Percentiles rank a stretch among this genome's conserved stretches.
These are phyloP conservation scores for Penicillium sp. DNA, from an alignment of 2,329 filamentous ascomycete species.

Conservation along the genomic window DNA sequence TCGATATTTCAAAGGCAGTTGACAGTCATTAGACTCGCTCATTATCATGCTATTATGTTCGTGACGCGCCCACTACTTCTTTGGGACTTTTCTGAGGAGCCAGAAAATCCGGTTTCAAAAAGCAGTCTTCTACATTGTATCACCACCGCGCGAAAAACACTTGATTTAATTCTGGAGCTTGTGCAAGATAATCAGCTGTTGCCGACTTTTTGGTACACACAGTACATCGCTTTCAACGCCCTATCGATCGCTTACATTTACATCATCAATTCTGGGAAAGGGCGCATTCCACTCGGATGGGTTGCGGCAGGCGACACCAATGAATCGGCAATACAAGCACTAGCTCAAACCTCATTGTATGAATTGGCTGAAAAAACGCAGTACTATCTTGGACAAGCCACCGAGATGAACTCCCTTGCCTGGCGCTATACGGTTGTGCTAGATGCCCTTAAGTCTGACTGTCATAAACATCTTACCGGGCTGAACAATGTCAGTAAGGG, in stretches of 20 bases:
- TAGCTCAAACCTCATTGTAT: conserved; percentile 17
- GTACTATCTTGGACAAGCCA: background rate
- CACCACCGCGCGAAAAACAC: conserved; percentile 15
- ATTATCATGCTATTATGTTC: conserved; percentile 22
- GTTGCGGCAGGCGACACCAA: no score
- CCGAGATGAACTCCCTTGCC: conserved; percentile 2
- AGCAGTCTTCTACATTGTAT: conserved; percentile 15
- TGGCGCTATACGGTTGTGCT: conserved; percentile 6
- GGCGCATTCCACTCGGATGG: conserved; percentile 10
- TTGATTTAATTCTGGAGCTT: conserved; percentile 20
- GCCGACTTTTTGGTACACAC: conserved; percentile 26
- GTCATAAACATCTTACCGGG: background rate
- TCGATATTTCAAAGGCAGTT: conserved; percentile 21
- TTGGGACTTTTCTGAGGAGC: conserved; percentile 17
- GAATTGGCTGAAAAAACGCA: conserved; percentile 11
- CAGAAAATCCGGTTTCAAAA: background rate
- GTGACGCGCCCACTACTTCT: conserved; percentile 18
- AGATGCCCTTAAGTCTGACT: background rate
- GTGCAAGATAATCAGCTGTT: conserved; percentile 22
- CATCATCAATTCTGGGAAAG: conserved; percentile 20
- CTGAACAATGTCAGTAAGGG: background rate
- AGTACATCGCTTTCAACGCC: conserved; percentile 27
- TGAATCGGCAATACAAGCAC: background rate
- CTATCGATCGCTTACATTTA: conserved; percentile 24
- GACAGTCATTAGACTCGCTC: conserved; percentile 22